Evolutionary conservation across 2,329 filamentous ascomycete genomes (phyloP), one percentile per base, ranked within the genome.

Genomic region (Aspergillus hortae): DNA sequence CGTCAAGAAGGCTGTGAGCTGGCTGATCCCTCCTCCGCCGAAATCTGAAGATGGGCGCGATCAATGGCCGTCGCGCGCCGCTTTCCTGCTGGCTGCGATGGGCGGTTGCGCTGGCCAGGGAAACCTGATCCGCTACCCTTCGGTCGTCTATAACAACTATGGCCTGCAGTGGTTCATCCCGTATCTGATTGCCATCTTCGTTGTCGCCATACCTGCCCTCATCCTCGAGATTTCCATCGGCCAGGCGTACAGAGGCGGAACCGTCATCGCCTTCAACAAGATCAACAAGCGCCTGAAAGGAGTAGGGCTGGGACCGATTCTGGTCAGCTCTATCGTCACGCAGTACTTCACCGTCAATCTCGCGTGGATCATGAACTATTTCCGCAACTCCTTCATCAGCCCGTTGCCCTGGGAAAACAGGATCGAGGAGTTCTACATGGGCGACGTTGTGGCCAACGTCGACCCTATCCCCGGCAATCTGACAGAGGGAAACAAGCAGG

Each of bases 111-210:
- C 79, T 1, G 80, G 80, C 44, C 80, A 82, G 69, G 81, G 80
- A 25, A 83, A 83, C 60, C 70, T 83, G 21, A 71, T 83, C 17
- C 74, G 81, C 25, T 83, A 83, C 54, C 81, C 81, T 2, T 82
- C 79, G 0, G 77, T 80, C 36, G 75, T 82, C 2, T 84, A 81
- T 74, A 83, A 83, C 68, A 83, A 83, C 62, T 74, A 80, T 51
- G 81, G 81, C 2, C 69, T 83, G 5, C 80, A 83, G 59, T 84
- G 81, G 81, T 84, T 82, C 63, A 77, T 83, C 15, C 81, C 80
- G 0, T 84, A 83, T 55, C 61, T 83, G 4, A 67, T 83, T 51
- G 77, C 78, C 5, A 73, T 83, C 14, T 78, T 81, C 52, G 64
- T 82, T 10, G 74, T 84, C 51, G 80, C 80, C 35, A 82, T 83